Evolutionary conservation across 2,329 filamentous ascomycete species (phyloP), one percentile per base, ranked within the genome.

Genomic region (Exophiala sp.): DNA sequence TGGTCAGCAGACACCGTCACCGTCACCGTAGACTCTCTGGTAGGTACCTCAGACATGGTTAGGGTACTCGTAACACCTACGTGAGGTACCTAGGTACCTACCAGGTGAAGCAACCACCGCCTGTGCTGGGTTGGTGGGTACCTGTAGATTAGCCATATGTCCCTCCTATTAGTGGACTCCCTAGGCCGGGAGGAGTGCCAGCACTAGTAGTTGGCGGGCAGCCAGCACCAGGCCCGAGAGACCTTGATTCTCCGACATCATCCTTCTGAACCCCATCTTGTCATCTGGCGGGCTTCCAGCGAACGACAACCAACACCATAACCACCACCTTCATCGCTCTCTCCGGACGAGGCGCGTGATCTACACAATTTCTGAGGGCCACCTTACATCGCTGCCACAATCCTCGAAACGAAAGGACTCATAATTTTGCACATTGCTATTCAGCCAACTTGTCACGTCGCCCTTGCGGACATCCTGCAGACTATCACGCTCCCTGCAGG

Each of bases 181-280:
- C 3, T 16, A 21, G 19, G n/a, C n/a, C n/a, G 8, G 8, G 22
- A 19, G 39, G 39, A 42, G 16, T 19, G 19, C 39, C n/a, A 23
- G 39, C 22, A 23, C 5, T 9, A 42, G n/a, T 42, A n/a, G n/a
- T 23, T 8, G 8, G 9, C 27, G 27, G 30, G 14, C 30, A 27
- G 24, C 24, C 24, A 27, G 24, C 24, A 27, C 24, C 24, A 10
- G 10, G 24, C 30, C 34, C 34, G 34, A 18, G 14, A n/a, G 9
- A 42, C 39, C 24, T 42, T 23, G 24, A 21, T 29, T 42, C 39
- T 42, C 39, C 22, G 34, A 37, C 34, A 44, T 44, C 41, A 32
- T 44, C 41, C 24, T 32, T 19, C 29, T 18, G 21, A 30, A 19
- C 34, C 18, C 34, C 14, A 19, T 37, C 34, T 37, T 37, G 34